phyloP scores from a whole-genome alignment of 2,329 filamentous ascomycete genomes.

The Lecanicillium sp. region DNA sequence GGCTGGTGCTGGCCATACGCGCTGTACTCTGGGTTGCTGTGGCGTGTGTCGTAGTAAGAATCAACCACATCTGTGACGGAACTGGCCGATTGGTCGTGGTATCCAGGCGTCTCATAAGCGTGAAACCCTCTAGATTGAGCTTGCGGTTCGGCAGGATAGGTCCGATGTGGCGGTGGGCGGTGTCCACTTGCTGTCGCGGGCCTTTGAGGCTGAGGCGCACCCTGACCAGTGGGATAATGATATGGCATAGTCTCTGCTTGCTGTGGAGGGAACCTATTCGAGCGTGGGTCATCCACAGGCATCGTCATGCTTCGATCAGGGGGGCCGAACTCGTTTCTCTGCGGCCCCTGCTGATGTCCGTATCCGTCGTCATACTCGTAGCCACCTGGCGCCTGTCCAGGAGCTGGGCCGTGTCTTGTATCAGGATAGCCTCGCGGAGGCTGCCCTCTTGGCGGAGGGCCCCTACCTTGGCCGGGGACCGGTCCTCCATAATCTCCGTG shows the following conservation, averaged over 20 bases:
- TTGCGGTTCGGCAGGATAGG: constrained; percentile 12
- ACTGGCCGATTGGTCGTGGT: neutral
- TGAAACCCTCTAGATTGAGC: constrained; percentile 10
- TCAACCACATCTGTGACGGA: constrained; percentile 15
- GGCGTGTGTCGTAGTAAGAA: constrained; percentile 16
- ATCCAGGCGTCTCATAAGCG: constrained; percentile 8
- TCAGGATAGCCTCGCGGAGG: constrained; percentile 21
- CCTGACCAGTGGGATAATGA: constrained; percentile 34
- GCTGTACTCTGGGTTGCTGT: constrained; percentile 17
- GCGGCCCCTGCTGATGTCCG: constrained; percentile 18
- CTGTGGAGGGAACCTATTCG: constrained; percentile 25
- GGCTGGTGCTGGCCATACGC: constrained; percentile 6
- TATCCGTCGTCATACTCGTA: neutral
- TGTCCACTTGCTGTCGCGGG: constrained; percentile 47
- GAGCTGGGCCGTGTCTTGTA: constrained; percentile 17
- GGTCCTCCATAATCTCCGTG: constrained; percentile 19
- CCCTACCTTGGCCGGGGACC: constrained; percentile 16
- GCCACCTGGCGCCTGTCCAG: constrained; percentile 17
- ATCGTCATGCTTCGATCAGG: constrained; percentile 54
- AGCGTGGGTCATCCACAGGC: constrained; percentile 39
- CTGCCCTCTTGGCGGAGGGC: constrained; percentile 23
- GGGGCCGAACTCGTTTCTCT: constrained; percentile 36
- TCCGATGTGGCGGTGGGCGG: constrained; percentile 19
- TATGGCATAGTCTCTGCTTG: constrained; percentile 38
- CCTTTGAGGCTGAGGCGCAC: constrained; percentile 40